A percentile compares a stretch with the other conserved stretches of the same genome.
Evolutionary conservation across 2,329 filamentous ascomycete species (phyloP).

Genomic region (Neopestalotiopsis clavispora): DNA sequence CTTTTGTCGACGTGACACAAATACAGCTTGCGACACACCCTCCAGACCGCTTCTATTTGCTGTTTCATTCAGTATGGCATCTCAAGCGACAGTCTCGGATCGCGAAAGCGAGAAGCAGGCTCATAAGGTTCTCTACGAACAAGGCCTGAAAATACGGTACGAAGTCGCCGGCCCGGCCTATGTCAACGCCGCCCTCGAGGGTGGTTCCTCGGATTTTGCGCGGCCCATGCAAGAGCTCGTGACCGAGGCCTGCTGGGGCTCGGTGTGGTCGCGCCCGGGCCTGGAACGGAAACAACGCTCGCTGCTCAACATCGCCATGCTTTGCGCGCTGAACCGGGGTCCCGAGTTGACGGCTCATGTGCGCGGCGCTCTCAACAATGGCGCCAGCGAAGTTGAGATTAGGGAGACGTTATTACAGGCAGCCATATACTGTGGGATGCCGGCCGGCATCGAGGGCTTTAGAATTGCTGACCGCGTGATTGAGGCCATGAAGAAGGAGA

Average conservation of each 20-base stretch:
- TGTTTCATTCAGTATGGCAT: neutral
- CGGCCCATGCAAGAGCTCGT: constrained; percentile 12
- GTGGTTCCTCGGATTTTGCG: neutral
- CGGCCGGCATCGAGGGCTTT: constrained; percentile 7
- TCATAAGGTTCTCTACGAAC: constrained; percentile 2
- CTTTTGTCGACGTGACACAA: neutral
- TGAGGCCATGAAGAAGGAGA: neutral
- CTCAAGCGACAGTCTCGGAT: neutral
- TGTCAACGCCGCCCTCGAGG: neutral
- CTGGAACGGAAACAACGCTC: constrained; percentile 63
- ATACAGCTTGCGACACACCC: neutral
- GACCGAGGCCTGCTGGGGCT: constrained; percentile 52
- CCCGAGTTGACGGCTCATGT: constrained; percentile 65
- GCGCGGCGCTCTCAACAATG: constrained; percentile 66
- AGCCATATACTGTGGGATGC: constrained; percentile 8
- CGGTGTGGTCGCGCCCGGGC: constrained; percentile 65
- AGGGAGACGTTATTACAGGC: constrained; percentile 10
- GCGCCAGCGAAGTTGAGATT: constrained; percentile 58
- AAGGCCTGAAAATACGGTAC: constrained; percentile 5
- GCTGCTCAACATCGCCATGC: constrained; percentile 67
- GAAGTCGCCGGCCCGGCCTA: constrained; percentile 4
- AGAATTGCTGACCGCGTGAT: neutral
- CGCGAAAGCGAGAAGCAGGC: neutral
- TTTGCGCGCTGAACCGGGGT: constrained; percentile 62
- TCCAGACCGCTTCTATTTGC: neutral